These are phyloP conservation scores for Acacia concinna DNA, from an alignment of 331 rosid species.

Conservation along the genomic window DNA sequence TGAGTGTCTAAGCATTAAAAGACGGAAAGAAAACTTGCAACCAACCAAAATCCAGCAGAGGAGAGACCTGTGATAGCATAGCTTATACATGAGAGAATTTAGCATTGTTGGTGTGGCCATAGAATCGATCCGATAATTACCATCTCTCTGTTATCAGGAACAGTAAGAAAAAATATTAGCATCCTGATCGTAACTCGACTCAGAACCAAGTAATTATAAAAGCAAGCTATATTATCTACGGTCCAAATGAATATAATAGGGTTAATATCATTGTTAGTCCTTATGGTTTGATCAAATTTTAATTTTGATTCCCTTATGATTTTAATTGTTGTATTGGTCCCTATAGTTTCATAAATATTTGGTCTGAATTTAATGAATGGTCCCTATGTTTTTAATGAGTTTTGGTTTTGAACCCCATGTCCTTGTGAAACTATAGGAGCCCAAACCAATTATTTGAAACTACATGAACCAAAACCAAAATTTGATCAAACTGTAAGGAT, in stretches of 20 bases:
- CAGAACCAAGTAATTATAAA: conserved; percentile 3
- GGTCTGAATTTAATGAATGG: no score
- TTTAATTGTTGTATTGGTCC: no score
- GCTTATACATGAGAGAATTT: conserved; percentile 95
- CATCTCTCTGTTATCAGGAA: conserved; percentile 78
- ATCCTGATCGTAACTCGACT: neutral
- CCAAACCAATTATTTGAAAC: no score
- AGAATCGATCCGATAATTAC: conserved; percentile 94
- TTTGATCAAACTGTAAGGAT: no score
- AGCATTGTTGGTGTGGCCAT: conserved; percentile 97
- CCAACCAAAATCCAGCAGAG: conserved; percentile 31
- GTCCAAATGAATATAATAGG: neutral
- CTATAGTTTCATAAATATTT: no score
- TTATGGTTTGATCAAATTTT: no score
- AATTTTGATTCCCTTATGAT: no score
- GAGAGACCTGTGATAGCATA: conserved; percentile 85
- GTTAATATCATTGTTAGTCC: no score
- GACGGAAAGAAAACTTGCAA: conserved; percentile 17
- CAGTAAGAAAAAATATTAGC: conserved; percentile 16
- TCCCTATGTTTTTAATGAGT: no score
- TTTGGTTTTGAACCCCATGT: no score
- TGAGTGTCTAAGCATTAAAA: conserved; percentile 20
- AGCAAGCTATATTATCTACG: conserved; percentile 19
- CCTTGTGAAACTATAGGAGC: no score
- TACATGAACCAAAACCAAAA: no score